These are phyloP conservation scores for Caryopteris hybrid DNA, from an alignment of 305 asterid genomes.

Conservation along the genomic window DNA sequence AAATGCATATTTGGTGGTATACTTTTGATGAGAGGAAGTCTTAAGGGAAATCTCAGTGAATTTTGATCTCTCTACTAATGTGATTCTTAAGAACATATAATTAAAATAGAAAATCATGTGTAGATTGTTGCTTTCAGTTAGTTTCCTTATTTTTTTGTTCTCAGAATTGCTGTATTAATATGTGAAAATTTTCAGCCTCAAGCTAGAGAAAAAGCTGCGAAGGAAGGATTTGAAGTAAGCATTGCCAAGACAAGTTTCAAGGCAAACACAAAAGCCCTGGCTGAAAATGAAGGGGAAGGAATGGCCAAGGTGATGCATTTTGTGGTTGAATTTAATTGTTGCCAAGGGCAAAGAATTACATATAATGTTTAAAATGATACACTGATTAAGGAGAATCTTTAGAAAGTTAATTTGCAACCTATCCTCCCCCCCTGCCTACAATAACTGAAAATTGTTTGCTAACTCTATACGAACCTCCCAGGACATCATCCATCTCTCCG, in stretches of 20 bases:
- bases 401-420: neutral
- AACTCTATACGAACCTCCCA: neutral
- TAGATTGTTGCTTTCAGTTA: conserved; percentile 11
- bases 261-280: conserved; percentile 93
- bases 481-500: neutral
- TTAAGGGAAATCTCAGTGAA: neutral
- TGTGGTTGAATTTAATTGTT: conserved; percentile 3
- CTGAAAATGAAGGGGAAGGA: conserved; percentile 96
- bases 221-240: conserved; percentile 82
- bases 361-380: neutral
- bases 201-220: conserved; percentile 85
- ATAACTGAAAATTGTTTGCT: neutral
- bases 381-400: neutral
- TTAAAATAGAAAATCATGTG: conserved; percentile 3
- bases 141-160: conserved; percentile 13
- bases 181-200: conserved; percentile 60
- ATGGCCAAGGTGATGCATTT: conserved; percentile 62
- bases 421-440: neutral
- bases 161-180: conserved; percentile 20
- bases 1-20: conserved; percentile 1
- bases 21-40: neutral
- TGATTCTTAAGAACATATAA: neutral
- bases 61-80: neutral
- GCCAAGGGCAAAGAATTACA: neutral
- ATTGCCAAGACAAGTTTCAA: conserved; percentile 86